Percentiles rank a stretch among this genome's conserved stretches.
Conservation (phyloP, 345 rosid genomes). For the Garcia nutans region DNA sequence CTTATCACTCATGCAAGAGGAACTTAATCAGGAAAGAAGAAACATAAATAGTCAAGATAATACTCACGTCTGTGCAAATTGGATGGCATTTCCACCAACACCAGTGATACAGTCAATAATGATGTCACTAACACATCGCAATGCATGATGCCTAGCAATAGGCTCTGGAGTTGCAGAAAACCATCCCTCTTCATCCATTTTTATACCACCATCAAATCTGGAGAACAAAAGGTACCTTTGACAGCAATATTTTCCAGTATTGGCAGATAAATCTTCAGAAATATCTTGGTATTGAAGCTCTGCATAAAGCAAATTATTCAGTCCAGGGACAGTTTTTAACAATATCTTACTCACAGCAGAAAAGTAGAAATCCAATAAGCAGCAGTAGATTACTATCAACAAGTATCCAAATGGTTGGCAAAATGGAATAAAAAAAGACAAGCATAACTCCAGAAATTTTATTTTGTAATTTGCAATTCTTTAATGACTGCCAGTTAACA, state of each 20-base stretch:
- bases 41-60: not conserved
- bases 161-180: slow-evolving; percentile 94
- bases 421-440: not conserved
- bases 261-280: slow-evolving; percentile 42
- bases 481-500: not conserved
- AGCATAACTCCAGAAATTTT: not conserved
- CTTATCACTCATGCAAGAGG: not conserved
- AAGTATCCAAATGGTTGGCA: not conserved
- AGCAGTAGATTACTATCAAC: not conserved
- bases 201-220: slow-evolving; percentile 72
- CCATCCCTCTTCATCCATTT: slow-evolving; percentile 99
- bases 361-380: not conserved
- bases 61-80: slow-evolving; percentile 67
- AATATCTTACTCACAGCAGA: not conserved
- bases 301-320: slow-evolving; percentile 30
- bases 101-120: slow-evolving; percentile 86
- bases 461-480: not conserved
- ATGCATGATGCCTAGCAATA: slow-evolving; percentile 84
- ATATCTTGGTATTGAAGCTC: slow-evolving; percentile 42
- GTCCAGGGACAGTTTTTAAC: not conserved
- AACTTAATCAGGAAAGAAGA: slow-evolving; percentile 3
- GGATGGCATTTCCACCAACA: slow-evolving; percentile 96
- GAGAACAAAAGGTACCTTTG: slow-evolving; percentile 82
- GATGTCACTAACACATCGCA: slow-evolving; percentile 53
- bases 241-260: slow-evolving; percentile 71